Evolutionary conservation across 768 basidiomycete genomes (phyloP), one percentile per base, ranked within the genome.

Genomic region (Russula compacta): DNA sequence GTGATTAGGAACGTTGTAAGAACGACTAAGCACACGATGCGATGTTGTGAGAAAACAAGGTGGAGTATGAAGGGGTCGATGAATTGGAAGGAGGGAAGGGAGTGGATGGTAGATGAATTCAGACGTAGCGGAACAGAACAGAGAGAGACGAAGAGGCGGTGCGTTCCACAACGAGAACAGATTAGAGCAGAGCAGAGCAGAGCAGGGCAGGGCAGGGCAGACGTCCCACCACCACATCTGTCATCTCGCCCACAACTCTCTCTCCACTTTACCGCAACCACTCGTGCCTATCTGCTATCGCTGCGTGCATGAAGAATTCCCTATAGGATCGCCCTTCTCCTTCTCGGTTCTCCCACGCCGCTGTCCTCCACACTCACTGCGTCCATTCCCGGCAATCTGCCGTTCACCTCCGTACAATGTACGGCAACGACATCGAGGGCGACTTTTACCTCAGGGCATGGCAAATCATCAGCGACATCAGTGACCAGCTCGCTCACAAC

Each of bases 401-500:
- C 17, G 7, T 38, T 53, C 46, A 29, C 6, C 46, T 9, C 29
- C 29, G 33, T 32, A 42, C 53, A 53, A 53, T 58, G 56, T 62
- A 59, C 62, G 57, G 43, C 35, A 58, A 58, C 56, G 59, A 53
- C 61, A 58, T 59, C 66, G 60, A 59, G 47, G 49, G 15, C 50
- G 60, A 63, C 36, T 61, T 58, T 56, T 38, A 58, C 56, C 61
- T 51, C 43, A 36, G 64, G 21, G 66, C 66, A 56, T 66, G 66
- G 59, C 66, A 66, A 40, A 65, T 65, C 35, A 56, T 66, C 40
- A 63, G 68, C 4, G 78, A 79, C 53, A 73, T 79, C 36, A 71
- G 71, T 6, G 71, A 73, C 12, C 77, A 78, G 66, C 71, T 81
- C 53, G 69, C 73, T n/a, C 73, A 72, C 36, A 82, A 82, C 67